Percentiles rank a stretch among this genome's conserved stretches.
Conservation (phyloP, 352 stramenopile genomes). For the Phytophthora podocarpi region DNA sequence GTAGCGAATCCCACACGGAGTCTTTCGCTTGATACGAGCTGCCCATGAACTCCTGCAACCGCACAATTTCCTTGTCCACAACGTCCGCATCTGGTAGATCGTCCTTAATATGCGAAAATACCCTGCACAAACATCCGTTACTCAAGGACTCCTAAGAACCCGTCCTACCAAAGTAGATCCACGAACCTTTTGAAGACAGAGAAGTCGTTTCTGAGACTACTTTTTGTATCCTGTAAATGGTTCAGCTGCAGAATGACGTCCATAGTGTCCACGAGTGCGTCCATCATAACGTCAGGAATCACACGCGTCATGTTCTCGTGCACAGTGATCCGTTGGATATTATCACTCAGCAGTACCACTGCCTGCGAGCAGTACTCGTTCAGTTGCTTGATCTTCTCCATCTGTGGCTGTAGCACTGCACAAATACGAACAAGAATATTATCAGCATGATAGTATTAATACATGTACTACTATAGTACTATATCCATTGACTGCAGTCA, state of each 20-base stretch:
- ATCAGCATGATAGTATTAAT: neutral
- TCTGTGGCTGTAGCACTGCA: conserved; percentile 64
- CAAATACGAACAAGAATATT: neutral
- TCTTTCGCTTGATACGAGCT: conserved; percentile 58
- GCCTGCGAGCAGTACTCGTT: conserved; percentile 64
- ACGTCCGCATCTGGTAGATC: conserved; percentile 43
- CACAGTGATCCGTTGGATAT: conserved; percentile 67
- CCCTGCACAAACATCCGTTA: conserved; percentile 28
- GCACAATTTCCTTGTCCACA: conserved; percentile 59
- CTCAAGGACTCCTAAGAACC: neutral
- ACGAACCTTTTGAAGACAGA: conserved; percentile 72
- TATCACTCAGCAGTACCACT: conserved; percentile 68
- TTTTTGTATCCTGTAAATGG: conserved; percentile 70
- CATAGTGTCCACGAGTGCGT: conserved; percentile 61
- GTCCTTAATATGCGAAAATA: conserved; percentile 53
- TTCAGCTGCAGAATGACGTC: conserved; percentile 73
- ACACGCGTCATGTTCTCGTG: conserved; percentile 70
- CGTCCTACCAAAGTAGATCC: neutral
- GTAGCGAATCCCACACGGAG: conserved; percentile 63
- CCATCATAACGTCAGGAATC: conserved; percentile 65
- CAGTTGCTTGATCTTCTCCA: conserved; percentile 59
- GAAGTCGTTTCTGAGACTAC: conserved; percentile 76
- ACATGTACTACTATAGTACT: neutral
- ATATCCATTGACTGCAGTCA: too few species aligned
- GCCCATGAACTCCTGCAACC: conserved; percentile 70